Percentiles rank a stretch among this genome's conserved stretches.
Evolutionary conservation across 805 yeast species (phyloP).

Genomic region (Wickerhamiella spandovensis): DNA sequence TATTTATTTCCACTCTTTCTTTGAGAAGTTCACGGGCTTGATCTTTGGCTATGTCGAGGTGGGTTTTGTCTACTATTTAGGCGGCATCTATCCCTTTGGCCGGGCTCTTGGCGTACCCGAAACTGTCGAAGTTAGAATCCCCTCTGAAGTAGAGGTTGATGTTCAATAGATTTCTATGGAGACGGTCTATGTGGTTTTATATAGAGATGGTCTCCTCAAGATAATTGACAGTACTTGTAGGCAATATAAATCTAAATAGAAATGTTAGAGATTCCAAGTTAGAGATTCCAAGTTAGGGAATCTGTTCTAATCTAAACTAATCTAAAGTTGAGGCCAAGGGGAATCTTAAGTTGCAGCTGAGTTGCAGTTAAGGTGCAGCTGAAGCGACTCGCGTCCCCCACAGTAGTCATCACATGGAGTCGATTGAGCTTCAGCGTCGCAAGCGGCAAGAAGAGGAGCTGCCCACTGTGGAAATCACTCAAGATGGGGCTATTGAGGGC

Average conservation of each 20-base stretch:
- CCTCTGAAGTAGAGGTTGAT: neutral
- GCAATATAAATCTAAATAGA: too few species aligned
- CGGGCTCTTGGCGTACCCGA: neutral
- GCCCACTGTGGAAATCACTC: constrained; percentile 6
- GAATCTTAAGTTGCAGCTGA: too few species aligned
- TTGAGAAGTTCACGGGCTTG: constrained; percentile 64
- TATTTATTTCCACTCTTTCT: constrained; percentile 67
- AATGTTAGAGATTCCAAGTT: too few species aligned
- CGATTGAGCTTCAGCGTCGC: constrained; percentile 9
- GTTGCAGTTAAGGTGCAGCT: too few species aligned
- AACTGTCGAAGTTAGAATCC: neutral
- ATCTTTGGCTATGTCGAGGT: constrained; percentile 45
- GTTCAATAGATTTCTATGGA: neutral
- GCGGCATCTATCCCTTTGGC: constrained; percentile 6
- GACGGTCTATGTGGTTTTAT: too few species aligned
- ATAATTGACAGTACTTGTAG: too few species aligned
- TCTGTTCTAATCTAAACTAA: too few species aligned
- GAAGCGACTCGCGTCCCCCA: too few species aligned
- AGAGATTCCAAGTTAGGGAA: too few species aligned
- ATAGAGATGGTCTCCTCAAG: too few species aligned
- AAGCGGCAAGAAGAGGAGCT: constrained; percentile 3
- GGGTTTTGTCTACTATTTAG: constrained; percentile 30
- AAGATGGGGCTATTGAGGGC: constrained; percentile 1
- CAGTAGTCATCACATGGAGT: constrained; percentile 1
- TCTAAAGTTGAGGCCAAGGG: too few species aligned